These are phyloP conservation scores for Vitis hybrid DNA, from an alignment of 177 flowering plant genomes.

Conservation along the genomic window DNA sequence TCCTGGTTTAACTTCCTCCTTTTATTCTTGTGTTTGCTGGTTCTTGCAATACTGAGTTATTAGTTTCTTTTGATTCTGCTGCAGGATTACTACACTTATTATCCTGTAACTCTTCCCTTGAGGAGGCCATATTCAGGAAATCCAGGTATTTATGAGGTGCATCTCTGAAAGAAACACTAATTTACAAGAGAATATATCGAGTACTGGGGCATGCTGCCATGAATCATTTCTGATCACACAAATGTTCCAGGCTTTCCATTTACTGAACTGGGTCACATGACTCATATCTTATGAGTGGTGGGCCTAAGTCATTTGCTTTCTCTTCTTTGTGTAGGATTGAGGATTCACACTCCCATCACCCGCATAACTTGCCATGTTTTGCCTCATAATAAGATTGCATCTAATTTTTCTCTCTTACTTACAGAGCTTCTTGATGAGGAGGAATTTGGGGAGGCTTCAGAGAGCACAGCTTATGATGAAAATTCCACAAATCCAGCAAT, in stretches of 20 bases:
- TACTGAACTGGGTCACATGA: neutral
- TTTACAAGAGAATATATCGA: neutral
- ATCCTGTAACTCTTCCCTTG: constrained; percentile 64
- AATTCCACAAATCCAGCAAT: constrained; percentile 30
- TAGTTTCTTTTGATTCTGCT: constrained; percentile 11
- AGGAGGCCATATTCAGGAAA: constrained; percentile 70
- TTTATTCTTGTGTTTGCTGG: neutral
- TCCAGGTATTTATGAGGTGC: constrained; percentile 40
- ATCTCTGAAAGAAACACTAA: neutral
- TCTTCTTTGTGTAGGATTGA: neutral
- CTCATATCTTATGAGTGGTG: neutral
- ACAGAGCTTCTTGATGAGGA: constrained; percentile 52
- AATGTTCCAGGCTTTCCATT: too few species aligned
- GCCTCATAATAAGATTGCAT: neutral
- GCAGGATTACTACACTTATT: constrained; percentile 62
- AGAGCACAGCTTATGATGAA: constrained; percentile 31
- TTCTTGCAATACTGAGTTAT: neutral
- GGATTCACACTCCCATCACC: neutral
- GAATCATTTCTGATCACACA: too few species aligned
- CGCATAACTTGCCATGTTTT: too few species aligned
- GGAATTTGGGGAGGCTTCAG: constrained; percentile 46
- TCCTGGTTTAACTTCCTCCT: neutral
- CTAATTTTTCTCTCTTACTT: neutral
- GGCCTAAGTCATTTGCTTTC: neutral
- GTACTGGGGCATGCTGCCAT: too few species aligned